phyloP scores from a whole-genome alignment of 1,139 yeast genomes.

The Pneumocystis murina region DNA sequence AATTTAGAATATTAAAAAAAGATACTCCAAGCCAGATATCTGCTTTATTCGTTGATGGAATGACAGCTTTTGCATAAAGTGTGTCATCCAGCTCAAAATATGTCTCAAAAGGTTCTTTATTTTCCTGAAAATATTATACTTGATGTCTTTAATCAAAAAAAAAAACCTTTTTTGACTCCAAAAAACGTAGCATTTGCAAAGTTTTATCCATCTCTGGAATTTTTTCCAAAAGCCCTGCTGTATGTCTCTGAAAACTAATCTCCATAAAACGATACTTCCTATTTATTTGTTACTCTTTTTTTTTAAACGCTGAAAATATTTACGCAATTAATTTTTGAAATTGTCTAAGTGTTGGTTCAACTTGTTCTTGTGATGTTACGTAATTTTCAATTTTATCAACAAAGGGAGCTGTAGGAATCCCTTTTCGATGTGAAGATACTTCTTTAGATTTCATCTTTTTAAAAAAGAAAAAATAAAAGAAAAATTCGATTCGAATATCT shows the following conservation, averaged over 20 bases:
- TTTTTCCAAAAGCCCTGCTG: constrained; percentile 51
- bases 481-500: background rate
- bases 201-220: constrained; percentile 86
- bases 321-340: constrained; percentile 43
- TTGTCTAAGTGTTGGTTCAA: constrained; percentile 48
- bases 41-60: constrained; percentile 49
- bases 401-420: constrained; percentile 94
- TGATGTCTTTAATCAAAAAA: background rate
- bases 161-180: constrained; percentile 33
- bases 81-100: constrained; percentile 90
- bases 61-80: constrained; percentile 64
- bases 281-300: background rate
- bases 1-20: background rate
- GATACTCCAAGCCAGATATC: constrained; percentile 69
- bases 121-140: background rate
- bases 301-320: background rate
- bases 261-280: constrained; percentile 69
- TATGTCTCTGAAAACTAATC: constrained; percentile 49
- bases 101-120: constrained; percentile 24
- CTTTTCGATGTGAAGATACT: constrained; percentile 41
- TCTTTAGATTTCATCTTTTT: background rate
- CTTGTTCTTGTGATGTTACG: constrained; percentile 54
- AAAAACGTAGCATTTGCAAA: constrained; percentile 50
- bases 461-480: background rate
- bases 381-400: constrained; percentile 69